Percentiles rank a stretch among this genome's conserved stretches.
Conservation (phyloP, 306 rosid species). For the Cyamopsis tetragonoloba region DNA sequence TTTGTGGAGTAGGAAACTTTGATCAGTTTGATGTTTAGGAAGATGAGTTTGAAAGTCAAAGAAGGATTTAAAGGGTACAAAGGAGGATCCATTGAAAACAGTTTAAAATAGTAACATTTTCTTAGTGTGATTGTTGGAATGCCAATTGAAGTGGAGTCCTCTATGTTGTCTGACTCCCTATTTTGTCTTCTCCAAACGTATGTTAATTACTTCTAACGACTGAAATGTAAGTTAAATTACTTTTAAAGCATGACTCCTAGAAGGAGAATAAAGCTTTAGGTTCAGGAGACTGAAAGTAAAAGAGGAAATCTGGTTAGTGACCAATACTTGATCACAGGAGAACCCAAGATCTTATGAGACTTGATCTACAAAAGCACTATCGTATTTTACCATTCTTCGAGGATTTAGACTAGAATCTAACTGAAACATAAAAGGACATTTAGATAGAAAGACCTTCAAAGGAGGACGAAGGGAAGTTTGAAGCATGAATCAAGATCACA, state of each 20-base stretch:
- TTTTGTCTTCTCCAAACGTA: no score
- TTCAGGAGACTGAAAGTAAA: background rate
- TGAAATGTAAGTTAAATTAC: background rate
- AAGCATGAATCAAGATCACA: background rate
- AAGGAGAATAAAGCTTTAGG: background rate
- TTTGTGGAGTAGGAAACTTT: no score
- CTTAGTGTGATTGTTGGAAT: no score
- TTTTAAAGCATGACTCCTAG: background rate
- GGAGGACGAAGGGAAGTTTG: background rate
- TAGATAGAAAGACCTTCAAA: background rate
- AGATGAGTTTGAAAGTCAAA: no score
- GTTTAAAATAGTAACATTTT: no score
- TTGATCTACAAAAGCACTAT: background rate
- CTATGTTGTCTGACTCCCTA: no score
- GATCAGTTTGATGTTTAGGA: no score
- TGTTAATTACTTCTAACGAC: no score
- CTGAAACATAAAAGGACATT: background rate
- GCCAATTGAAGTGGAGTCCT: no score
- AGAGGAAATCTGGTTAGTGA: background rate
- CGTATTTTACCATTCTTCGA: background rate
- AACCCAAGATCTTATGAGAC: background rate
- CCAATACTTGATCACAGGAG: background rate
- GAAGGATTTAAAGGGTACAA: no score
- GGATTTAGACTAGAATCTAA: background rate
- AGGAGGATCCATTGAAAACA: no score